Evolutionary conservation across 208 protist species (phyloP).

Genomic region (Crithidia expoeki): DNA sequence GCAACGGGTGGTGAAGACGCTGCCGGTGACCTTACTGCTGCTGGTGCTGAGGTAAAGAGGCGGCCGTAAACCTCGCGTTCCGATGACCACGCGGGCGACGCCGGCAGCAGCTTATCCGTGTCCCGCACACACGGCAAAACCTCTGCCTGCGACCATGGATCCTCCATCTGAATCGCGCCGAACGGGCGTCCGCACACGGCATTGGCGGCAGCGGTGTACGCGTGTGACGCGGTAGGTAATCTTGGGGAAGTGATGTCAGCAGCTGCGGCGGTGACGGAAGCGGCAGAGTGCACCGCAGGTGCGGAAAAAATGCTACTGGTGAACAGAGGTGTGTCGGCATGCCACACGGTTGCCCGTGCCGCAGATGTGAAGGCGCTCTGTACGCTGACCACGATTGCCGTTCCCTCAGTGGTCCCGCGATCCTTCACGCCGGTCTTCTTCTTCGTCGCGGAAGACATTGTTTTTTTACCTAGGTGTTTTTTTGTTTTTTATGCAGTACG

Average conservation of each 20-base stretch:
- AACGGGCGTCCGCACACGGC: constrained; percentile 21
- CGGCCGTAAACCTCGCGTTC: constrained; percentile 15
- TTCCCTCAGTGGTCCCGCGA: constrained; percentile 4
- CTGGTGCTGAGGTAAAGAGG: background rate
- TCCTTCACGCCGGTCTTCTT: constrained; percentile 27
- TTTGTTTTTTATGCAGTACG: no score
- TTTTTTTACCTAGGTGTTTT: background rate
- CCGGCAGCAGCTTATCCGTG: constrained; percentile 5
- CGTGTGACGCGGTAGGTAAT: background rate
- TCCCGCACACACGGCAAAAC: background rate
- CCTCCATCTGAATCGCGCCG: constrained; percentile 10
- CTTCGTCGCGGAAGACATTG: constrained; percentile 16
- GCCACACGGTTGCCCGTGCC: constrained; percentile 28
- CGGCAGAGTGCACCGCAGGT: background rate
- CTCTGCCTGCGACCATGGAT: constrained; percentile 10
- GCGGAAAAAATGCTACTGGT: background rate
- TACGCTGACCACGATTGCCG: constrained; percentile 8
- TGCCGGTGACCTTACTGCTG: no score
- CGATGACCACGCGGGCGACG: background rate
- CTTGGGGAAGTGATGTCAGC: no score
- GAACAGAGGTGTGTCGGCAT: background rate
- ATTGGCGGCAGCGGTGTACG: constrained; percentile 34
- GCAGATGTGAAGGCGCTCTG: constrained; percentile 30
- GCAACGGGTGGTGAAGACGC: background rate
- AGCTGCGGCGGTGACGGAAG: no score